phyloP scores from a whole-genome alignment of 202 grass and related monocot species.

The Bolboschoenoplectus hybrid region DNA sequence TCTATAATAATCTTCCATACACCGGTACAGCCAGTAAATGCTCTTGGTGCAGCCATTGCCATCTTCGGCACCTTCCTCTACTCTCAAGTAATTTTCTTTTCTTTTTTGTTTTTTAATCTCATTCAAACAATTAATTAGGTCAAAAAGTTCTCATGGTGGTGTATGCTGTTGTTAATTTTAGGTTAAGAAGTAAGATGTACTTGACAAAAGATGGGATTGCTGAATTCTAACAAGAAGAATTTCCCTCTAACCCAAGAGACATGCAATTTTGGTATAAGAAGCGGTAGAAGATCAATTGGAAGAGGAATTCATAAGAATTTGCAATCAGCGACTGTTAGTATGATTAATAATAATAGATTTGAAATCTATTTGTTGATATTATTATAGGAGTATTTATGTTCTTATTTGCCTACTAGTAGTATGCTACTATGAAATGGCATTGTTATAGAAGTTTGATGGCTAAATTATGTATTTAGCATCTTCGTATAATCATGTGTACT shows the following conservation, averaged over 20 bases:
- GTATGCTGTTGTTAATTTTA: constrained; percentile 11
- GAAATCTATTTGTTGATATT: constrained; percentile 26
- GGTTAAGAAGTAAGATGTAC: constrained; percentile 30
- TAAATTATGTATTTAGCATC: constrained; percentile 20
- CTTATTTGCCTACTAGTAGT: background rate
- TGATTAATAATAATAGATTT: constrained; percentile 6
- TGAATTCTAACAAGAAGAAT: constrained; percentile 11
- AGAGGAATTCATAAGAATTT: constrained; percentile 1
- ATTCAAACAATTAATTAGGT: constrained; percentile 1
- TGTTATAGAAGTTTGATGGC: background rate
- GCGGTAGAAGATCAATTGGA: constrained; percentile 10
- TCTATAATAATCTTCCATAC: constrained; percentile 98
- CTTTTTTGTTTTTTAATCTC: background rate
- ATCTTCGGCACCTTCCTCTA: constrained; percentile 95
- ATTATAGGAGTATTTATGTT: constrained; percentile 22
- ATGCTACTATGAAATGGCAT: constrained; percentile 4
- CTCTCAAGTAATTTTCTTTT: constrained; percentile 63
- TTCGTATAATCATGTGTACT: background rate
- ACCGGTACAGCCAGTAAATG: constrained; percentile 84
- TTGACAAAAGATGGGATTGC: constrained; percentile 19
- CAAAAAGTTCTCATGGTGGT: constrained; percentile 1
- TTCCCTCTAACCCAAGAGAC: constrained; percentile 8
- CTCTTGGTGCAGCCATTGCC: constrained; percentile 86
- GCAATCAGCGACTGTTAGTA: background rate
- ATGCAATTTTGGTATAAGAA: constrained; percentile 27